phyloP scores from a whole-genome alignment of 2,329 filamentous ascomycete species.

The Rhynchosporium agropyri region DNA sequence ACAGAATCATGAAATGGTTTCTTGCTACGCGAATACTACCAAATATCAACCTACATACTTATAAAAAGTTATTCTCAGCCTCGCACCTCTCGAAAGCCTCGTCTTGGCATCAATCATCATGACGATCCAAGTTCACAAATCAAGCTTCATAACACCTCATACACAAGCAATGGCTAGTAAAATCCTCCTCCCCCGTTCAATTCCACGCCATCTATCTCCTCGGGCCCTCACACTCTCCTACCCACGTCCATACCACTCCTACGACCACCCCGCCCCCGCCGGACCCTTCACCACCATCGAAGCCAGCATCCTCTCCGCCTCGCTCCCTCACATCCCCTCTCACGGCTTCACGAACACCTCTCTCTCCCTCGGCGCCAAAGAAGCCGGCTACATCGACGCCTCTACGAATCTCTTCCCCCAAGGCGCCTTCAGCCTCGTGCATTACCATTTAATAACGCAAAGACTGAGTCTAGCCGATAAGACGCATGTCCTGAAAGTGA shows the following conservation, averaged over 20 bases:
- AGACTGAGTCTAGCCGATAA: constrained; percentile 56
- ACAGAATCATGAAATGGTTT: no score
- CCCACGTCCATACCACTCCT: constrained; percentile 61
- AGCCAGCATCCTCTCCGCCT: constrained; percentile 76
- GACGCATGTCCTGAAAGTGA: constrained; percentile 31
- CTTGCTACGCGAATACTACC: no score
- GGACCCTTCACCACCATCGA: constrained; percentile 69
- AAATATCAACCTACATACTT: no score
- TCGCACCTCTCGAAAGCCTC: constrained; percentile 14
- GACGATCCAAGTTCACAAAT: constrained; percentile 4
- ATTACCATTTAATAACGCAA: constrained; percentile 72
- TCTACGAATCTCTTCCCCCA: constrained; percentile 80
- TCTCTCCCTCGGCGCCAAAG: constrained; percentile 76
- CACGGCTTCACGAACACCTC: constrained; percentile 80
- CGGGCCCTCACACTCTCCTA: neutral
- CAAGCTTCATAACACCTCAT: neutral
- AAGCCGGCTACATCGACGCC: constrained; percentile 84
- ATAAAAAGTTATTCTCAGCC: no score
- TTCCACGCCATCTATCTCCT: constrained; percentile 7
- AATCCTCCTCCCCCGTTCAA: constrained; percentile 11
- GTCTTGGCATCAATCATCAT: constrained; percentile 19
- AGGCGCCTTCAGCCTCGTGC: constrained; percentile 79
- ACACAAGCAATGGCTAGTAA: constrained; percentile 20
- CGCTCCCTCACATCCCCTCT: constrained; percentile 74
- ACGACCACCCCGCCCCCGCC: constrained; percentile 63